A percentile compares a stretch with the other conserved stretches of the same genome.
phyloP scores from a whole-genome alignment of 768 basidiomycete species.

The Boletus rubroflammeus region DNA sequence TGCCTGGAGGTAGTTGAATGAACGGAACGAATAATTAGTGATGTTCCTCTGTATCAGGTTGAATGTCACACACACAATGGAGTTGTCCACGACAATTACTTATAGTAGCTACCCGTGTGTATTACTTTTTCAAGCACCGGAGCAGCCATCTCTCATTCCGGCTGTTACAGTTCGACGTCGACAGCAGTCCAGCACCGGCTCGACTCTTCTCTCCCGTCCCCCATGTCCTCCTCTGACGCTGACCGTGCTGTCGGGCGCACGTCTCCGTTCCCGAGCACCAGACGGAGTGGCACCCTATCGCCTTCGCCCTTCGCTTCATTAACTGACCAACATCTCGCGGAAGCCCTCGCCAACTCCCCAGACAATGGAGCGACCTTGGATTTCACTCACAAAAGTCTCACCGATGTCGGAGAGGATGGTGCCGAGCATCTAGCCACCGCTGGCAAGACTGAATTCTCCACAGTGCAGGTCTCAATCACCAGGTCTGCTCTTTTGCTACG shows the following conservation, averaged over 20 bases:
- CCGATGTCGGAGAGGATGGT: slow-evolving; percentile 71
- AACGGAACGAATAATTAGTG: slow-evolving; percentile 1
- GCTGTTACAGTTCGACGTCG: slow-evolving; percentile 15
- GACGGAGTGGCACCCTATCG: slow-evolving; percentile 27
- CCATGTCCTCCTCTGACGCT: slow-evolving; percentile 31
- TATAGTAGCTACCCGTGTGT: slow-evolving; percentile 3
- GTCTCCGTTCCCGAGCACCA: slow-evolving; percentile 25
- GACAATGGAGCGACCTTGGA: slow-evolving; percentile 84
- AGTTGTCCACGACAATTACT: not conserved
- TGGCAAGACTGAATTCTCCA: slow-evolving; percentile 42
- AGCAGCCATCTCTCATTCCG: slow-evolving; percentile 13
- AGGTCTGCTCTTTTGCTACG: slow-evolving; percentile 43
- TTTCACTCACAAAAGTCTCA: slow-evolving; percentile 74
- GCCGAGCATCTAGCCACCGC: slow-evolving; percentile 71
- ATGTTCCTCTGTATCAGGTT: slow-evolving; percentile 12
- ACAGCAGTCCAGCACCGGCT: slow-evolving; percentile 16
- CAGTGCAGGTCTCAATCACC: slow-evolving; percentile 53
- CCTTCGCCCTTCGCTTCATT: slow-evolving; percentile 41
- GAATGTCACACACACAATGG: not conserved
- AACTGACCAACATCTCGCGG: slow-evolving; percentile 53
- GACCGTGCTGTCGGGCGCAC: slow-evolving; percentile 29
- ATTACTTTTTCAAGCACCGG: slow-evolving; percentile 22
- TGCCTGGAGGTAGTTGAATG: slow-evolving; percentile 18
- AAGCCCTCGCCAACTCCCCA: slow-evolving; percentile 61
- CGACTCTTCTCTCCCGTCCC: slow-evolving; percentile 2